These are phyloP conservation scores for Saccharomyces jurei DNA, from an alignment of 805 yeast species.

Conservation along the genomic window DNA sequence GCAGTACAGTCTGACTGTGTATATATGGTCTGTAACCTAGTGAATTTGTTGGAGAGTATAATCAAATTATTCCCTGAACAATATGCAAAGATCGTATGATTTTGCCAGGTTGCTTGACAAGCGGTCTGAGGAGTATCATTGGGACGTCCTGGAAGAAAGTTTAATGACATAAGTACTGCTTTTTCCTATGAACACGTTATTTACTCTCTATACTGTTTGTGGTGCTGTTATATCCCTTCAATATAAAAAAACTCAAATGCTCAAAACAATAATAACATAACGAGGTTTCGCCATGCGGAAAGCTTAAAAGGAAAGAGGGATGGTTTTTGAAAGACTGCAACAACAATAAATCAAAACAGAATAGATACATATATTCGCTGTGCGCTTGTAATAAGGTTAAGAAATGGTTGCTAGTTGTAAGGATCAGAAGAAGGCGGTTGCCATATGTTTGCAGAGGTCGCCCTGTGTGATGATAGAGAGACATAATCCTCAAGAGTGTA, in stretches of 20 bases:
- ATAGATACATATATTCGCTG: background rate
- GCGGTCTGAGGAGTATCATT: constrained; percentile 48
- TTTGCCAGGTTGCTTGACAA: constrained; percentile 57
- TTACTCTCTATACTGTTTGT: background rate
- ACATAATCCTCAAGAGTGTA: constrained; percentile 80
- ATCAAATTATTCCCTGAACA: constrained; percentile 86
- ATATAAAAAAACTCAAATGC: background rate
- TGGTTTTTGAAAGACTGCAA: background rate
- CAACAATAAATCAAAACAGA: background rate
- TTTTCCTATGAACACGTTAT: background rate
- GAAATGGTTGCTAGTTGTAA: constrained; percentile 74
- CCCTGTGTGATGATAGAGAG: constrained; percentile 92
- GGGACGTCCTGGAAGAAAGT: constrained; percentile 82
- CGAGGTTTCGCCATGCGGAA: background rate
- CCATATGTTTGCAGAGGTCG: constrained; percentile 89
- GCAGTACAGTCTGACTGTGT: constrained; percentile 57
- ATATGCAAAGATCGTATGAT: constrained; percentile 56
- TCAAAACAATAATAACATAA: background rate
- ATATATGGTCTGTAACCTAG: constrained; percentile 68
- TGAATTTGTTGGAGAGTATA: constrained; percentile 43
- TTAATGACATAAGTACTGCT: constrained; percentile 42
- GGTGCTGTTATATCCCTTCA: background rate
- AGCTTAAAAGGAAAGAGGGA: background rate
- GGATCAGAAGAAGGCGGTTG: constrained; percentile 91
- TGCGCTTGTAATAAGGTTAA: background rate